Evolutionary conservation across 2,329 filamentous ascomycete genomes (phyloP), one percentile per base, ranked within the genome.

Genomic region (Aspergillus phoenicis): DNA sequence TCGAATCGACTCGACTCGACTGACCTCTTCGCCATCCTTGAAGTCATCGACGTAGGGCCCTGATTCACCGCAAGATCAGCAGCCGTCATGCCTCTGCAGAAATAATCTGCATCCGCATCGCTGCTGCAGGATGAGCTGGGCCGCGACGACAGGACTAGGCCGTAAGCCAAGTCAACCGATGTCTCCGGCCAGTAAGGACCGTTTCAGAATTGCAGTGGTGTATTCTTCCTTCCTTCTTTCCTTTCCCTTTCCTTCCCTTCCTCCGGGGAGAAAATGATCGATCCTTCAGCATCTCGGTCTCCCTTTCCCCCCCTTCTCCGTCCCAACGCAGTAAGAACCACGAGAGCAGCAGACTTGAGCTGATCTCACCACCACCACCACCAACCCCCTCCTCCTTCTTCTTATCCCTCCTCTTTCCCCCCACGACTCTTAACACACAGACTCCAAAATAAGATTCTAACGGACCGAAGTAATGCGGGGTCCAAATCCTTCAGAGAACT

Each of bases 11-110:
- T 22, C 11, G 45, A 22, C 43, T 47, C 43, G 17, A 49, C 45
- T 45, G 41, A 45, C 41, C 17, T 17, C 17, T 17, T 45, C 8
- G 22, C 17, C n/a, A 20, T 22, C 10, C 17, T 4, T 17, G 41
- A 45, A 22, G 33, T 26, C 28, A 53, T 15, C 7, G 11, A 55
- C 24, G 11, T 24, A 45, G 13, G 43, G 52, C 30, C n/a, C 39
- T 56, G 26, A 47, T 56, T 43, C 53, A 45, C 43, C 53, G 53
- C 39, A 22, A 56, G 26, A 47, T 33, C 24, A 24, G 52, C 52
- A 22, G 53, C 53, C 47, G 47, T 51, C 47, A 47, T 39, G 17
- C 28, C 36, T 45, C 52, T 55, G 52, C 52, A 55, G 52, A 52
- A 13, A 36, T 36, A 15, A 36, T 43, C 39, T 43, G 39, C 39